Percentiles rank a stretch among this genome's conserved stretches.
phyloP scores from a whole-genome alignment of 768 basidiomycete species.

The Lactarius pseudohatsudake region DNA sequence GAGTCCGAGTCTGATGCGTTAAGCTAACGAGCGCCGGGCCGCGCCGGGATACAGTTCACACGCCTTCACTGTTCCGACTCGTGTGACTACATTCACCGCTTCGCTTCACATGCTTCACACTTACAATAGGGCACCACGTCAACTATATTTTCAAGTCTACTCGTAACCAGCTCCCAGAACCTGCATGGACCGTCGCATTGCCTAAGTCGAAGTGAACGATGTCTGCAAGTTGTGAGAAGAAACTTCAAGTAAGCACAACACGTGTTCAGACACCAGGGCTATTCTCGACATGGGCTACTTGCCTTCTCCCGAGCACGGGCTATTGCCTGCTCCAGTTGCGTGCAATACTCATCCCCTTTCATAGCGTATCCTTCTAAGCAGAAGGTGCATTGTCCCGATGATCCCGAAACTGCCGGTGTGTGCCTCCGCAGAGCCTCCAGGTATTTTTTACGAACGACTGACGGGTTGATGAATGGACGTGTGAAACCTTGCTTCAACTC shows the following conservation, averaged over 20 bases:
- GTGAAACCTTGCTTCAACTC: not conserved
- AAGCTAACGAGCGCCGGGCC: too few species aligned
- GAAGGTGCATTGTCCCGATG: not conserved
- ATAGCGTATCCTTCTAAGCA: not conserved
- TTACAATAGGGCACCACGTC: too few species aligned
- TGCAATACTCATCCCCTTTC: not conserved
- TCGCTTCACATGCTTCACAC: too few species aligned
- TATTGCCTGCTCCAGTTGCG: not conserved
- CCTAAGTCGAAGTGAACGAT: not conserved
- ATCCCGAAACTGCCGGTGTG: not conserved
- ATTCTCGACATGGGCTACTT: not conserved
- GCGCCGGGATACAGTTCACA: too few species aligned
- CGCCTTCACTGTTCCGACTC: too few species aligned
- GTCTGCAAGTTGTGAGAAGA: not conserved
- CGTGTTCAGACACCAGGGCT: not conserved
- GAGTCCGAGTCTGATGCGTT: too few species aligned
- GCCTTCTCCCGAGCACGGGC: not conserved
- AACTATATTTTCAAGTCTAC: not conserved
- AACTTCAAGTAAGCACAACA: not conserved
- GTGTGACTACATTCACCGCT: too few species aligned
- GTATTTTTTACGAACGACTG: not conserved
- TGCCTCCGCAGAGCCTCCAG: not conserved
- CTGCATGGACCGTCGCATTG: not conserved
- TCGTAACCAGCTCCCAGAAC: not conserved
- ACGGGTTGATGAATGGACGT: not conserved